phyloP scores from a whole-genome alignment of 2,329 filamentous ascomycete genomes.

The Colletotrichum agaves region DNA sequence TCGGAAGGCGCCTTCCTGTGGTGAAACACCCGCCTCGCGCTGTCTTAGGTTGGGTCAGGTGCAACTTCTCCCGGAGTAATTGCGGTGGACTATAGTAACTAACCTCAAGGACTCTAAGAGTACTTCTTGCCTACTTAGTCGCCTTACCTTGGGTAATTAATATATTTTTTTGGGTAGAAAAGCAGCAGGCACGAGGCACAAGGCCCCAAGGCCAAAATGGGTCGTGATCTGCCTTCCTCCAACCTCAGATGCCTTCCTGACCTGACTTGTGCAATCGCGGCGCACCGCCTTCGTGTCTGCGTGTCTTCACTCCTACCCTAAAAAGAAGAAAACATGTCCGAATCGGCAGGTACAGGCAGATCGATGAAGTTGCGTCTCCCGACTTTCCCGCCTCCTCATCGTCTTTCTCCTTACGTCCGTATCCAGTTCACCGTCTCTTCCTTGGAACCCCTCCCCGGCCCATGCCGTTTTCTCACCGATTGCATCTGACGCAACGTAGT shows the following conservation, averaged over 20 bases:
- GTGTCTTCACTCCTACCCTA: constrained; percentile 20
- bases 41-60: neutral
- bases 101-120: too few relatives aligned
- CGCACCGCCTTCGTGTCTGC: constrained; percentile 9
- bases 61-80: neutral
- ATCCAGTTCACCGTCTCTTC: constrained; percentile 11
- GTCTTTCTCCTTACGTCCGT: constrained; percentile 30
- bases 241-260: neutral
- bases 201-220: neutral
- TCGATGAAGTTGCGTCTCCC: neutral
- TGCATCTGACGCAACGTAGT: constrained; percentile 25
- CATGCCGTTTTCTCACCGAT: constrained; percentile 33
- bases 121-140: too few relatives aligned
- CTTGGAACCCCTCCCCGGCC: neutral
- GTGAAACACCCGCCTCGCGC: neutral
- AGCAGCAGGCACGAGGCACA: too few relatives aligned
- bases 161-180: too few relatives aligned
- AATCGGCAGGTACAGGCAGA: constrained; percentile 20
- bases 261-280: neutral
- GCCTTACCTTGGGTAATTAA: neutral
- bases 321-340: constrained; percentile 15
- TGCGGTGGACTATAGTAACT: neutral
- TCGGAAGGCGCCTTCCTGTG: neutral
- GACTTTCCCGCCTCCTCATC: neutral
- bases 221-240: neutral